Percentiles rank a stretch among this genome's conserved stretches.
Evolutionary conservation across 306 rosid genomes (phyloP).

Genomic region (Coriaria nepalensis): DNA sequence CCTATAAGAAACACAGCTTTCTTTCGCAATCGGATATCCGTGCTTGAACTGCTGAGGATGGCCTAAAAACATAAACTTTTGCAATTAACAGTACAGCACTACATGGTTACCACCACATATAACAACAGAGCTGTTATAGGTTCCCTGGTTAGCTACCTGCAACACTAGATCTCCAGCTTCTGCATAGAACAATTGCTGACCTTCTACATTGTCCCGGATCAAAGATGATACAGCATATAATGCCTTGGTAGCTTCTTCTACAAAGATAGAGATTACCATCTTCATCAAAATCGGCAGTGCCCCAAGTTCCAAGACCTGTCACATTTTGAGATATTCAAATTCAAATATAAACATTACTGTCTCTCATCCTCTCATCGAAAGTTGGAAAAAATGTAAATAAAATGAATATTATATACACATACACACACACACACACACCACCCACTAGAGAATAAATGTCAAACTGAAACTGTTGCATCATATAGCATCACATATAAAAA

Average conservation of each 20-base stretch:
- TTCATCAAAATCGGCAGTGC: conserved; percentile 46
- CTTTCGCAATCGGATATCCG: conserved; percentile 52
- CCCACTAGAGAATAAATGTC: too few species aligned
- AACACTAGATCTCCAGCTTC: conserved; percentile 52
- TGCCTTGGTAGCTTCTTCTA: conserved; percentile 77
- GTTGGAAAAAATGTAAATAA: too few species aligned
- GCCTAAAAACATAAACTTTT: conserved; percentile 31
- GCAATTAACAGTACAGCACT: neutral
- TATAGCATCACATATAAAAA: too few species aligned
- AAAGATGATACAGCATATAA: conserved; percentile 79
- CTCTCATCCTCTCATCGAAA: too few species aligned
- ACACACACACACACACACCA: too few species aligned
- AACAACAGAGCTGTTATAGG: neutral
- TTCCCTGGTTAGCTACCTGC: conserved; percentile 37
- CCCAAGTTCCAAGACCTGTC: conserved; percentile 60
- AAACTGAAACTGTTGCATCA: too few species aligned
- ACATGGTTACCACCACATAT: conserved; percentile 5
- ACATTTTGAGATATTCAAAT: too few species aligned
- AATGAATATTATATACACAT: too few species aligned
- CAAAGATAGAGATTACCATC: conserved; percentile 50
- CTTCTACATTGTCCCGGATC: conserved; percentile 41
- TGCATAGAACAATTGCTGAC: conserved; percentile 51
- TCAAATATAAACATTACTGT: too few species aligned
- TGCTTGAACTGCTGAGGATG: conserved; percentile 41
- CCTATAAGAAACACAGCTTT: conserved; percentile 59